These are phyloP conservation scores for Pistacia vera DNA, from an alignment of 345 rosid genomes.

Conservation along the genomic window DNA sequence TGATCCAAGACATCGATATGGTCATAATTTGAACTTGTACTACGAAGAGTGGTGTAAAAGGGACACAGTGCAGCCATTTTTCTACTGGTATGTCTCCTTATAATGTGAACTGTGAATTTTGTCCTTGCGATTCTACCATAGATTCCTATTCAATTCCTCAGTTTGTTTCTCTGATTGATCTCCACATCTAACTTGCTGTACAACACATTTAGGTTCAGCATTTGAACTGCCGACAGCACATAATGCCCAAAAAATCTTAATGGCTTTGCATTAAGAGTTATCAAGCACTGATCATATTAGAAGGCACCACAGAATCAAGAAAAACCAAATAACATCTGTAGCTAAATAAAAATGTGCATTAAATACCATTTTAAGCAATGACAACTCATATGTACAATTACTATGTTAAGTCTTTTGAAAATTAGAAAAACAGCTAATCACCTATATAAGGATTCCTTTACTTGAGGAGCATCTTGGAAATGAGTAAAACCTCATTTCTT, in stretches of 20 bases:
- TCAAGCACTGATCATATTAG: too few species aligned
- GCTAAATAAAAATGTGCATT: too few species aligned
- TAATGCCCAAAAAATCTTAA: too few species aligned
- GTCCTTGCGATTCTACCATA: not conserved
- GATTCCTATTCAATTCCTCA: not conserved
- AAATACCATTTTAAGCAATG: too few species aligned
- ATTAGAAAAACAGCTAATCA: too few species aligned
- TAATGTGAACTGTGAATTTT: not conserved
- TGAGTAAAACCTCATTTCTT: not conserved
- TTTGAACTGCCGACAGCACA: too few species aligned
- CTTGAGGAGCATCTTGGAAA: not conserved
- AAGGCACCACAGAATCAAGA: too few species aligned
- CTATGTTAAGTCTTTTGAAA: too few species aligned
- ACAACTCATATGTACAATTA: too few species aligned
- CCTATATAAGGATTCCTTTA: not conserved
- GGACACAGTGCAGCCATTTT: constrained; percentile 39
- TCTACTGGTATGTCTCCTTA: constrained; percentile 30
- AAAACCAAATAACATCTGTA: too few species aligned
- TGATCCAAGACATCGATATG: constrained; percentile 41
- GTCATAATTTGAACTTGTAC: constrained; percentile 38
- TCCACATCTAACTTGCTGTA: not conserved
- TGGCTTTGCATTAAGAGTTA: too few species aligned
- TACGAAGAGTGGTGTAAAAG: constrained; percentile 35
- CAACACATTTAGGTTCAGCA: too few species aligned
- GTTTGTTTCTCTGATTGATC: not conserved